Base-by-base conservation (phyloP, 345 rosid genomes). In the Geranium rotundifolium region DNA sequence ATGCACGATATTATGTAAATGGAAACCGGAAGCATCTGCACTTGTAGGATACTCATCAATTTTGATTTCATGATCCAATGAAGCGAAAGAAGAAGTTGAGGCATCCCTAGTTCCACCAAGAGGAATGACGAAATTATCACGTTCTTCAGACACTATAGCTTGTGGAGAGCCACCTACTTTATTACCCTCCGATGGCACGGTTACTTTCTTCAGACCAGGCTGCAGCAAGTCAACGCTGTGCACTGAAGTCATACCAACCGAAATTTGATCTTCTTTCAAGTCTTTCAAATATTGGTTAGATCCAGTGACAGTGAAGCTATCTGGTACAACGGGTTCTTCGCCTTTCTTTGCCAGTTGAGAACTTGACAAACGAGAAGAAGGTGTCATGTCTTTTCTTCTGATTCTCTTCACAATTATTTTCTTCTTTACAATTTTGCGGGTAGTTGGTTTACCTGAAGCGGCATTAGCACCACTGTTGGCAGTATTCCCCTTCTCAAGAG, bases 361-460 rank as follows among this genome's bases (percentile, higher is more conserved):
- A 61, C 46, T 23, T 12, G 78, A 63, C 60, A 64, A 68, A 57
- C 49, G 57, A 17, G 34, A 57, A 29, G 29, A 54, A 65, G 75
- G 67, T 55, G 64, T 64, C 9, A 20, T 67, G 29, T 57, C 73
- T 71, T 71, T 80, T 69, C 69, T 81, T 58, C 68, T 71, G n/a
- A 71, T 54, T 69, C 60, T 77, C 80, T 80, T 86, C 69, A 72
- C 66, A 49, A 80, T 65, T 61, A 68, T 82, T 73, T 80, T 86
- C 80, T 76, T 88, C 84, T 78, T 85, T 37, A 58, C 70, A 75
- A 63, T 79, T 63, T 81, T 81, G 29, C 16, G 7, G 1, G 75
- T 27, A 62, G 80, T 60, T 55, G 34, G 57, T 76, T 77, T 77
- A 39, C n/a, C 63, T 29, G 77, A 56, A 72, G 30, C 62, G 59